Conservation (phyloP, 2,329 filamentous ascomycete genomes). For the Fusarium keratoplasticum region DNA sequence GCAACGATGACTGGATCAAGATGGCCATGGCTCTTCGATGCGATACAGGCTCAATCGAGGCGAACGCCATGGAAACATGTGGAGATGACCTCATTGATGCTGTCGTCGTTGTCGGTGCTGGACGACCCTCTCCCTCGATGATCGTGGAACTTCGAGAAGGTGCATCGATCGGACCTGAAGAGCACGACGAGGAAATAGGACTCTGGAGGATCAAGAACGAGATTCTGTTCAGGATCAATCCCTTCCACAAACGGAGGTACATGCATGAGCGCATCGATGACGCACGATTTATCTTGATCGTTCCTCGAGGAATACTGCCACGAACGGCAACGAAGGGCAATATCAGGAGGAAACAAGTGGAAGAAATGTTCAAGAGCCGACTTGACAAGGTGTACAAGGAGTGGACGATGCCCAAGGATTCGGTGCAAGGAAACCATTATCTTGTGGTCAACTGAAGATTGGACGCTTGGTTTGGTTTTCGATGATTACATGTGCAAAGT, state of each 20-base stretch:
- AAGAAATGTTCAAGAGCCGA: slow-evolving; percentile 1
- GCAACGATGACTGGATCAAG: slow-evolving; percentile 43
- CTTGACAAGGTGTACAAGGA: slow-evolving; percentile 9
- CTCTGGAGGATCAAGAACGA: slow-evolving; percentile 8
- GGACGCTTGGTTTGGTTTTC: too few relatives aligned
- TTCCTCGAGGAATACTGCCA: slow-evolving; percentile 22
- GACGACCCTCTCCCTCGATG: slow-evolving; percentile 33
- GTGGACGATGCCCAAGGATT: background rate
- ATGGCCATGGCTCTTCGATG: slow-evolving; percentile 37
- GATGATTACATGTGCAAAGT: background rate
- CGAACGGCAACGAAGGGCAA: slow-evolving; percentile 34
- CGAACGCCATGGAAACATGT: slow-evolving; percentile 29
- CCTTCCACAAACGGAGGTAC: slow-evolving; percentile 38
- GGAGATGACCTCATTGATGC: slow-evolving; percentile 29
- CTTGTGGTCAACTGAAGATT: background rate
- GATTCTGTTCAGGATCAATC: slow-evolving; percentile 26
- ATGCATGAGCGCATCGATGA: slow-evolving; percentile 35
- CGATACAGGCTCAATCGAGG: slow-evolving; percentile 37
- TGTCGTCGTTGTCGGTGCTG: slow-evolving; percentile 30
- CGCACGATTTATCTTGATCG: slow-evolving; percentile 27
- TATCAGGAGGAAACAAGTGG: slow-evolving; percentile 28
- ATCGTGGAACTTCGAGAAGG: slow-evolving; percentile 26
- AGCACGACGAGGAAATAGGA: background rate
- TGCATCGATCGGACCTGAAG: background rate
- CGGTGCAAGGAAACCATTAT: background rate